Base-by-base conservation (phyloP, 306 rosid species). In the Quercus agrifolia region DNA sequence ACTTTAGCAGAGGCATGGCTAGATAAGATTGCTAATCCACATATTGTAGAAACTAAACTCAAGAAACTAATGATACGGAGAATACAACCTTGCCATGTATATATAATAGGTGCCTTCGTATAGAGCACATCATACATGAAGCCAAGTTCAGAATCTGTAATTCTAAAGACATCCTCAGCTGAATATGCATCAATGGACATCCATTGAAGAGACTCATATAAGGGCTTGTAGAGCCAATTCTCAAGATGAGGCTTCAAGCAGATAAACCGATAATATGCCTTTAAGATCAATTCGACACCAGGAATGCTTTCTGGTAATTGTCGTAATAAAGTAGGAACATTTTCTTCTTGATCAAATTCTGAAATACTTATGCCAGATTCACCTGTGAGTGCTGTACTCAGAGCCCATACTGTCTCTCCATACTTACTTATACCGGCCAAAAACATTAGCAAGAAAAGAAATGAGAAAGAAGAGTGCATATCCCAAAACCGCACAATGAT, bases 51-150 rank as follows among this genome's bases (percentile, higher is more conserved):
- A 77, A 85, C 80, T 28, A 83, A 77, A 78, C 81, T 74, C 10
- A 78, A 8, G 56, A 87, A 84, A 80, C 92, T 88, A 19, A 80
- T 21, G 6, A 83, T 55, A 11, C 97, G 90, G 55, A 89, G 82
- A 80, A 83, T 12, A 63, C 72, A 85, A 51, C 97, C 97, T 63
- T 52, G 57, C 79, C 59, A 83, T 49, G 91, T 89, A 80, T 88
- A 86, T 80, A 89, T 73, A 23, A 88, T 77, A 1, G 84, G 86
- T 0, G 90, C 87, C 77, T 91, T 91, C 1, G 97, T 89, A 84
- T 91, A 89, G 61, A 89, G 70, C 4, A 82, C 92, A 77, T 89
- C 94, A 59, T 89, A 91, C 92, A 91, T 88, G 86, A 89, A 89
- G 55, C 94, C 77, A 20, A 89, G 73, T 74, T 91, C 92, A 5